Percentiles rank a stretch among this genome's conserved stretches.
Conservation (phyloP, 1,284 basidiomycete species). For the Ustilago vetiveriae region DNA sequence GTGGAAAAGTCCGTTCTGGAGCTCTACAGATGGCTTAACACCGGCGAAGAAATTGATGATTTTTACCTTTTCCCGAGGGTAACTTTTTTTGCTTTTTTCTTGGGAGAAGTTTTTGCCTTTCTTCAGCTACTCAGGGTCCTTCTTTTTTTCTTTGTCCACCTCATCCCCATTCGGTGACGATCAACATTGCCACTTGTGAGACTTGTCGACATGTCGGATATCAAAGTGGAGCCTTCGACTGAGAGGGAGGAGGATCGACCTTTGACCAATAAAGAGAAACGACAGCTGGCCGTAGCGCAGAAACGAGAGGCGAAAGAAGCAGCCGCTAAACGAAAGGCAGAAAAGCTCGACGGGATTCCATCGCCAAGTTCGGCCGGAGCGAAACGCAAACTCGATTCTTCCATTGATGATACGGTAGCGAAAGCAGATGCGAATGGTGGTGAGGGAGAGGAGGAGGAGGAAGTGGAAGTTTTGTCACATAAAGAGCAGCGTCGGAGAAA, state of each 20-base stretch:
- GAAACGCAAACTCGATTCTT: conserved; percentile 70
- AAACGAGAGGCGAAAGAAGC: conserved; percentile 44
- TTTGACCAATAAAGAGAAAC: conserved; percentile 61
- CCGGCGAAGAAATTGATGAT: too few relatives aligned
- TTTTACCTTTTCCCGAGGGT: too few relatives aligned
- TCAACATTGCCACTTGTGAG: background rate
- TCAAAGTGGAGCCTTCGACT: background rate
- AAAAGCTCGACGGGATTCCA: too few relatives aligned
- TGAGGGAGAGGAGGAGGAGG: conserved; percentile 69
- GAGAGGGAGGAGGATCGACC: conserved; percentile 1
- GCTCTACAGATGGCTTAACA: too few relatives aligned
- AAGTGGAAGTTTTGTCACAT: conserved; percentile 55
- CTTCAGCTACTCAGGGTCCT: background rate
- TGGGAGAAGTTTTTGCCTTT: too few relatives aligned
- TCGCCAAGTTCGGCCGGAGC: too few relatives aligned
- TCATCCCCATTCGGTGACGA: background rate
- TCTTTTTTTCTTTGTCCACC: too few relatives aligned
- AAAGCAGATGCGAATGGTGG: conserved; percentile 70
- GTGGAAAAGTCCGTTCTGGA: too few relatives aligned
- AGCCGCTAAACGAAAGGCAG: conserved; percentile 13
- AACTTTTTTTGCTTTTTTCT: too few relatives aligned
- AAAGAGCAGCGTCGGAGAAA: conserved; percentile 62
- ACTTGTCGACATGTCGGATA: conserved; percentile 8
- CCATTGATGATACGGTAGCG: conserved; percentile 69
- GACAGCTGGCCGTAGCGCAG: conserved; percentile 40